These are phyloP conservation scores for Leccinum variabile DNA, from an alignment of 1,284 basidiomycete species.

Conservation along the genomic window DNA sequence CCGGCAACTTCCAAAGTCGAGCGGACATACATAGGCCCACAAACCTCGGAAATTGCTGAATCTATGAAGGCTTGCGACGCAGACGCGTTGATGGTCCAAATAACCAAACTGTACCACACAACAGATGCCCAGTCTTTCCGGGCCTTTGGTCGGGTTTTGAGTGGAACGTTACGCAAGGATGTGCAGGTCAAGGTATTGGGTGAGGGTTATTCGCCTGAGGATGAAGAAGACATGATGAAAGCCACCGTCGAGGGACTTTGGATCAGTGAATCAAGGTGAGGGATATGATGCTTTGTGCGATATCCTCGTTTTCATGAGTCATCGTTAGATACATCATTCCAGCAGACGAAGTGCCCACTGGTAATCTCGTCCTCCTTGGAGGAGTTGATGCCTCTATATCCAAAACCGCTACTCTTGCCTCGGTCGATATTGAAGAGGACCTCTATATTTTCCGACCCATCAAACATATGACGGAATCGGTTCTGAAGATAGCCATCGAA, in stretches of 20 bases:
- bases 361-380: slow-evolving; percentile 89
- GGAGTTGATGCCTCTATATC: slow-evolving; percentile 94
- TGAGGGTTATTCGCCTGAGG: slow-evolving; percentile 94
- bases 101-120: slow-evolving; percentile 94
- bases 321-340: slow-evolving; percentile 83
- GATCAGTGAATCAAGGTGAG: slow-evolving; percentile 86
- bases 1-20: slow-evolving; percentile 74
- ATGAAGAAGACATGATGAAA: slow-evolving; percentile 97
- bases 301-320: slow-evolving; percentile 16
- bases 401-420: slow-evolving; percentile 91
- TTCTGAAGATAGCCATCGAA: slow-evolving; percentile 99
- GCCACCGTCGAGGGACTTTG: slow-evolving; percentile 84
- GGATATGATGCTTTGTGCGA: slow-evolving; percentile 2
- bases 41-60: slow-evolving; percentile 74
- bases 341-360: slow-evolving; percentile 85
- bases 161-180: slow-evolving; percentile 85
- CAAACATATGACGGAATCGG: slow-evolving; percentile 94
- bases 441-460: slow-evolving; percentile 94
- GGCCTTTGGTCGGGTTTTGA: slow-evolving; percentile 93
- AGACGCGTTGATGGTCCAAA: slow-evolving; percentile 87
- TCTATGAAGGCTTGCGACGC: slow-evolving; percentile 84
- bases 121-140: slow-evolving; percentile 95
- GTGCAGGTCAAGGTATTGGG: slow-evolving; percentile 93
- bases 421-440: slow-evolving; percentile 74
- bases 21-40: slow-evolving; percentile 82